Evolutionary conservation across 441 rosid species (phyloP).

Genomic region (Euphorbia corollata): DNA sequence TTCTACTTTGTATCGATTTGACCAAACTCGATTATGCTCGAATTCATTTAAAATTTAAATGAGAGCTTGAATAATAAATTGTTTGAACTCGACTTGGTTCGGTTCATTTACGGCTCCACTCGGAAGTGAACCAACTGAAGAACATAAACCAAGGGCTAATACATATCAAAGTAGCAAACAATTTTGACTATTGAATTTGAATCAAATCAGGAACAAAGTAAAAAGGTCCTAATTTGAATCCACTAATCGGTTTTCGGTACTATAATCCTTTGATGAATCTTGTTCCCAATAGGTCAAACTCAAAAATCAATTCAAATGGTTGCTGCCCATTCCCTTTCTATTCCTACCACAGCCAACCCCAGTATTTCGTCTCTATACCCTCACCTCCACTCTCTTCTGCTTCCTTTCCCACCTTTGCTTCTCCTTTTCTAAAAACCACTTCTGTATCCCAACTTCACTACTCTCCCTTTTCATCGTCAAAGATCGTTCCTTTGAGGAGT

Average conservation of each 20-base stretch:
- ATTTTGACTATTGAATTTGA: not conserved
- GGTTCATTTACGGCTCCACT: too few relatives aligned
- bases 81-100: too few relatives aligned
- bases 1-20: too few relatives aligned
- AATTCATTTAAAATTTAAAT: too few relatives aligned
- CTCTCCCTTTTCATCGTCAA: constrained; percentile 17
- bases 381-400: constrained; percentile 9
- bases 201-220: not conserved
- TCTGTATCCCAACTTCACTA: constrained; percentile 4
- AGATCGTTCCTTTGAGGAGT: constrained; percentile 38
- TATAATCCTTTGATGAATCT: too few relatives aligned
- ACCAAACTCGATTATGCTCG: too few relatives aligned
- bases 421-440: constrained; percentile 15
- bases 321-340: constrained; percentile 37
- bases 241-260: not conserved
- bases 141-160: not conserved
- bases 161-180: not conserved
- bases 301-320: constrained; percentile 35
- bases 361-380: constrained; percentile 13
- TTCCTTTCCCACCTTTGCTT: constrained; percentile 9
- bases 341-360: constrained; percentile 19
- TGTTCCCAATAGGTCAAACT: constrained; percentile 20
- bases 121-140: too few relatives aligned
- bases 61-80: too few relatives aligned
- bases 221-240: not conserved